Evolutionary conservation across 2,329 filamentous ascomycete species (phyloP), one percentile per base, ranked within the genome.

Genomic region (Aspergillus quadricinctus): DNA sequence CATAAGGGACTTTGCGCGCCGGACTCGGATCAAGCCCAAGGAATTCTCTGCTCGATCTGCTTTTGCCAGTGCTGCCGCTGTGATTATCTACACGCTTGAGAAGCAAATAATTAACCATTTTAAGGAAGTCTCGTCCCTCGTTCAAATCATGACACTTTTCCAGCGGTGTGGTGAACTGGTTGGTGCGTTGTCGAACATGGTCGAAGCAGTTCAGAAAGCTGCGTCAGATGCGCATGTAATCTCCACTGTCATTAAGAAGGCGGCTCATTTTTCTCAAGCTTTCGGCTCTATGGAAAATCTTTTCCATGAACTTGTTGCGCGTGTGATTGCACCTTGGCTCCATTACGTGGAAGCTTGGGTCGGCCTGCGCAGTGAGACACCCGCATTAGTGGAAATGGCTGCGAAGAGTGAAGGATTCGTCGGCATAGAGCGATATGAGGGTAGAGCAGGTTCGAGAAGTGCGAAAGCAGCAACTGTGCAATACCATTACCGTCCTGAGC

Each of bases 321-420:
- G 82, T 41, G 84, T 88, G 1, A 84, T 84, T 1, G 73, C 75
- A 28, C 88, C 88, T 0, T 92, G 87, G 83, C 75, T 89, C 8
- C 81, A 85, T 52, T 81, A 87, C 52, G 77, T 88, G 7, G 82
- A 88, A 61, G 84, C 87, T 65, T 94, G 90, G 89, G 84, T 92
- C 57, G 90, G 90, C 0, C 80, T 90, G 10, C 81, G 78, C 57
- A 75, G 78, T 2, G 85, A 88, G 61, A 75, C 80, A 37, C 82
- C 83, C 1, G 73, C 83, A 10, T 79, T 80, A 0, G 63, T 69
- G 54, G 73, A 76, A 49, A 64, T 86, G 29, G 78, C 79, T 63
- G 80, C 66, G 67, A 77, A 52, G 77, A 78, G 19, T 69, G 84
- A 82, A 62, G 79, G 82, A 25, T 89, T 90, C 63, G 79, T 89